Percentiles rank a stretch among this genome's conserved stretches.
Evolutionary conservation across 495 filamentous ascomycete genomes (phyloP).

Genomic region (Ascodesmis nigricans): DNA sequence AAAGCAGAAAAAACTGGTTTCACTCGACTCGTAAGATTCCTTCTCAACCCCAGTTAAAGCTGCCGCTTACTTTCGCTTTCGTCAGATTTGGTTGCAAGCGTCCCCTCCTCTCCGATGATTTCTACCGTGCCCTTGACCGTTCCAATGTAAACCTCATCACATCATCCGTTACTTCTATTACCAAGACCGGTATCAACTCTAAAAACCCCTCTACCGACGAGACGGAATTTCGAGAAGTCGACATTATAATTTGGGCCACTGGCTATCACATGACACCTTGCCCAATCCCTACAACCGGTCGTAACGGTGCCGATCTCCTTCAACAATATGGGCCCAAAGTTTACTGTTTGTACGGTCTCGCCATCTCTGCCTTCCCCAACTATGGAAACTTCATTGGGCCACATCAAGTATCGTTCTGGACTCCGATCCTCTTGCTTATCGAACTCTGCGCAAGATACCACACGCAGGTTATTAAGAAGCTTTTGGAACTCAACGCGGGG

Average conservation of each 20-base stretch:
- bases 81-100: conserved; percentile 30
- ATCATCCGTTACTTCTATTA: not conserved
- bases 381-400: not conserved
- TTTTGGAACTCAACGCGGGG: not conserved
- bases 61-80: too few species aligned
- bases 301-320: not conserved
- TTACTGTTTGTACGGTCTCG: not conserved
- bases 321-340: not conserved
- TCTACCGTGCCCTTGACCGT: conserved; percentile 24
- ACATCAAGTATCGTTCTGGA: not conserved
- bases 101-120: conserved; percentile 7
- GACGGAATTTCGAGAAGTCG: too few species aligned
- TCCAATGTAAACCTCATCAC: conserved; percentile 26
- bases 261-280: not conserved
- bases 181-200: too few species aligned
- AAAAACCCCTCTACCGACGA: too few species aligned
- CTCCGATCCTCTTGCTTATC: not conserved
- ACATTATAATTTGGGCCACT: conserved; percentile 26
- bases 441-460: not conserved
- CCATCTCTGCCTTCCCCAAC: not conserved
- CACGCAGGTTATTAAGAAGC: not conserved
- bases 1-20: too few species aligned
- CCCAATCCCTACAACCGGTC: not conserved
- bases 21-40: too few species aligned
- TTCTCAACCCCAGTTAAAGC: too few species aligned